Evolutionary conservation across 2,329 filamentous ascomycete species (phyloP), one percentile per base, ranked within the genome.

Genomic region (Cordyceps cateniannulata): DNA sequence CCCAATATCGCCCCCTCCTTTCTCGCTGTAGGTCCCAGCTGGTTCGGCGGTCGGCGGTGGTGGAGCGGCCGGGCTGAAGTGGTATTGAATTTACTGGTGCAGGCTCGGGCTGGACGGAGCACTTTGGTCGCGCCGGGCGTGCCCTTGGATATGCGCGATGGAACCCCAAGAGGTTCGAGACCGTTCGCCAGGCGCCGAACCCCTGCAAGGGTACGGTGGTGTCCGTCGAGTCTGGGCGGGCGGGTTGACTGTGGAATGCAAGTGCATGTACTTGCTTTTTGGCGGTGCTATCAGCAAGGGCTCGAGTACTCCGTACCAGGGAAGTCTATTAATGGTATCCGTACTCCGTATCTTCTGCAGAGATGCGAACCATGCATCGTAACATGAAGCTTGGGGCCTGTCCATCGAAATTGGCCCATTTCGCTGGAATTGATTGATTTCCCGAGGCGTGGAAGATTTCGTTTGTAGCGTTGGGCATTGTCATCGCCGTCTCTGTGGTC

Each of bases 101-200:
- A n/a, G 18, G 32, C 47, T 49, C 42, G 8, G 42, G 20, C 40
- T 9, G 18, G 10, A 20, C 40, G 40, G 14, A 20, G 40, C 16
- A 45, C n/a, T 45, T 22, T 45, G 42, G 18, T 42, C 14, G 40
- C 40, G 10, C 2, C 6, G 42, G 42, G 42, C n/a, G 42, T 45
- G 25, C 16, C 35, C 52, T 18, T 55, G 52, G 38, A 10, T n/a
- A 51, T 20, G 27, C 25, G 12, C 32, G 20, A 55, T 55, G 52
- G 52, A 55, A 45, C 40, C 24, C 24, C 38, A 55, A 48, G 32
- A 50, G 29, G 27, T 22, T 58, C 55, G 44, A 49, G 55, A 58
- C 55, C 55, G 55, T 50, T 58, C 55, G 32, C 55, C 24, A 40
- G 32, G 32, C 55, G 55, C 55, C 55, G 29, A 58, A 58, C 45